Evolutionary conservation across 352 stramenopile species (phyloP).

Genomic region (Pythium aquatile): DNA sequence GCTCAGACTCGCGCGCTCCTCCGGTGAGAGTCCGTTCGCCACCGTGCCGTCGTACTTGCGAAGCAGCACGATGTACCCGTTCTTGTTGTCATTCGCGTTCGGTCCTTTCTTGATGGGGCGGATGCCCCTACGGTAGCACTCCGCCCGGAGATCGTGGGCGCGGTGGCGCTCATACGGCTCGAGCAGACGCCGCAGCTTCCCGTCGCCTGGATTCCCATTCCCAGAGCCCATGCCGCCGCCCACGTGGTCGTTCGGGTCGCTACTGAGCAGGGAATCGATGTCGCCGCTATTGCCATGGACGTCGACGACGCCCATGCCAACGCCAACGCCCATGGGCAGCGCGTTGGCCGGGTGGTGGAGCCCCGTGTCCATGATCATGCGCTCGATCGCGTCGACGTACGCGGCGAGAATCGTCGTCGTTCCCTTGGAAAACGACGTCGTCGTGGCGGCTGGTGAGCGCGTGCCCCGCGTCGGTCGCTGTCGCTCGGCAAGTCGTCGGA

Average conservation of each 20-base stretch:
- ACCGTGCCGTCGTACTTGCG: constrained; percentile 53
- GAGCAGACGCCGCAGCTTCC: constrained; percentile 40
- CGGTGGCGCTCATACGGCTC: constrained; percentile 79
- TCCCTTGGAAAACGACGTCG: constrained; percentile 22
- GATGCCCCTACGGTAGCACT: constrained; percentile 77
- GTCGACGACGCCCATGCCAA: constrained; percentile 24
- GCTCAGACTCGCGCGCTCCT: constrained; percentile 20
- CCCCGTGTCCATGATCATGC: constrained; percentile 29
- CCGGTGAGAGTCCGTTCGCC: constrained; percentile 12
- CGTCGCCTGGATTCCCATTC: constrained; percentile 15
- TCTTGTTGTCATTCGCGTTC: constrained; percentile 86
- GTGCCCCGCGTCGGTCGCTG: constrained; percentile 4
- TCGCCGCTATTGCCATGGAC: constrained; percentile 49
- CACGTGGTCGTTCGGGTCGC: constrained; percentile 23
- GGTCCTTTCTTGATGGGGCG: constrained; percentile 81
- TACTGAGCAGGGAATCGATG: constrained; percentile 66
- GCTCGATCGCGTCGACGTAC: constrained; percentile 27
- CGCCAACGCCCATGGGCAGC: constrained; percentile 17
- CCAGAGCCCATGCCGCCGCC: constrained; percentile 4
- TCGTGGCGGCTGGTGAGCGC: constrained; percentile 8
- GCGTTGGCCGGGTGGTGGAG: constrained; percentile 21
- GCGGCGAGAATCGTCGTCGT: constrained; percentile 24
- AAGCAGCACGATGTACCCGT: constrained; percentile 70
- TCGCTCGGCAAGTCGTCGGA: background rate
- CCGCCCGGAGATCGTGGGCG: constrained; percentile 68